Base-by-base conservation (phyloP, 108 stramenopile species). In the Pelagomonas calceolata region DNA sequence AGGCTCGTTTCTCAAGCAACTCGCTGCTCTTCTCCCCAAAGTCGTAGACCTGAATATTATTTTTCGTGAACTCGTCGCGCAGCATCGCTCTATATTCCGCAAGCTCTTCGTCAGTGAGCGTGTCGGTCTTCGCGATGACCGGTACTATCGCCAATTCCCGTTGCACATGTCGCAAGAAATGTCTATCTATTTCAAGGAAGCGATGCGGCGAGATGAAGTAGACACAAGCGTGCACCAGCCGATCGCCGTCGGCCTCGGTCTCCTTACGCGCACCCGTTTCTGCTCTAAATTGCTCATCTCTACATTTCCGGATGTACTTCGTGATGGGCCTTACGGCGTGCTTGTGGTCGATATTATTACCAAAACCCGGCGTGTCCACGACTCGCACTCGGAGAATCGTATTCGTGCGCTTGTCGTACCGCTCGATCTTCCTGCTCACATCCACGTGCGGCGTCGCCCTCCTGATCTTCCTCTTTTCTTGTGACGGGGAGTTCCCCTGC, bases 121-220 rank as follows among this genome's bases (percentile, higher is more conserved):
- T 79, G 60, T 79, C 78, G n/a, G 78, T 68, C 78, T 79, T 79
- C 75, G 78, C 78, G 60, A 79, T 75, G 43, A 79, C 68, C 16
- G 78, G 78, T 0, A 70, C 74, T 39, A 79, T 72, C 4, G 70
- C 64, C 18, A 79, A 34, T 66, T 79, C 74, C 46, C 67, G 30
- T 63, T 79, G 78, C 9, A 79, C 66, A 1, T 51, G 64, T n/a
- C 67, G 75, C n/a, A 79, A 34, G 75, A 79, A 79, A 34, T 79
- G 66, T 0, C 69, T 32, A 64, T 79, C 78, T 30, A 79, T 75
- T 4, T 69, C 74, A 18, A 75, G 66, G 70, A 79, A 71, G 35
- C 78, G n/a, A n/a, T 75, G 75, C 0, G 78, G 78, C 30, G 71
- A 46, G 15, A 79, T n/a, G 71, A 79, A 79, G 44, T 79, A 79